Conservation (phyloP, 139 green algal species). For the Deuterostichococcus epilithicus region DNA sequence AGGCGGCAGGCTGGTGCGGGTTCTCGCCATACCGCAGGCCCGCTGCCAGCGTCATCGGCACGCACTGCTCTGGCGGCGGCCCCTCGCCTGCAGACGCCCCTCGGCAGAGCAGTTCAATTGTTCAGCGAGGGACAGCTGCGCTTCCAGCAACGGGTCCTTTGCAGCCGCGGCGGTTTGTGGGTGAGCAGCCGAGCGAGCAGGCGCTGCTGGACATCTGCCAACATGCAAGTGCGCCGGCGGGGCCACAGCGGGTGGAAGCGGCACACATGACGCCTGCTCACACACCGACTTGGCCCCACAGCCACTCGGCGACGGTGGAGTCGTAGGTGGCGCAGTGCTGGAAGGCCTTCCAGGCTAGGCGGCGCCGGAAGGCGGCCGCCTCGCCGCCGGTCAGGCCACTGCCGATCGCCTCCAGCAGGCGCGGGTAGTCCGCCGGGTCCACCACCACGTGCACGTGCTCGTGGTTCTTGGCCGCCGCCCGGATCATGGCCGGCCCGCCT, state of each 20-base stretch:
- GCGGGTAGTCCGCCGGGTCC: constrained; percentile 81
- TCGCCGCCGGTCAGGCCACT: background rate
- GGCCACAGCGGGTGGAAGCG: no score
- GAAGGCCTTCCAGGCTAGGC: constrained; percentile 98
- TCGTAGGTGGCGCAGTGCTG: constrained; percentile 96
- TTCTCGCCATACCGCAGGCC: constrained; percentile 96
- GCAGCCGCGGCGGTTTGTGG: no score
- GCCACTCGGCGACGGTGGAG: constrained; percentile 85
- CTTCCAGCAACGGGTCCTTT: no score
- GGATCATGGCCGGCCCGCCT: constrained; percentile 95
- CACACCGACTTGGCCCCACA: constrained; percentile 81
- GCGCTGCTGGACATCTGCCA: no score
- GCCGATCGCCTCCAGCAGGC: constrained; percentile 66
- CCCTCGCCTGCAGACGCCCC: constrained; percentile 8
- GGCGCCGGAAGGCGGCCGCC: constrained; percentile 51
- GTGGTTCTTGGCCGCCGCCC: constrained; percentile 91
- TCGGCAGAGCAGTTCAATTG: background rate
- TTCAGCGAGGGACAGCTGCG: background rate
- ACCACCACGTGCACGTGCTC: constrained; percentile 80
- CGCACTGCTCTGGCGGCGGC: constrained; percentile 58
- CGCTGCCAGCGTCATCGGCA: constrained; percentile 76
- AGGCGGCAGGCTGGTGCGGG: constrained; percentile 95
- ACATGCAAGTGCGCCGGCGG: no score
- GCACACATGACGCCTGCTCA: no score
- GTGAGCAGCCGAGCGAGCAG: no score